Evolutionary conservation across 1,139 yeast genomes (phyloP).

Genomic region (Candida sojae): DNA sequence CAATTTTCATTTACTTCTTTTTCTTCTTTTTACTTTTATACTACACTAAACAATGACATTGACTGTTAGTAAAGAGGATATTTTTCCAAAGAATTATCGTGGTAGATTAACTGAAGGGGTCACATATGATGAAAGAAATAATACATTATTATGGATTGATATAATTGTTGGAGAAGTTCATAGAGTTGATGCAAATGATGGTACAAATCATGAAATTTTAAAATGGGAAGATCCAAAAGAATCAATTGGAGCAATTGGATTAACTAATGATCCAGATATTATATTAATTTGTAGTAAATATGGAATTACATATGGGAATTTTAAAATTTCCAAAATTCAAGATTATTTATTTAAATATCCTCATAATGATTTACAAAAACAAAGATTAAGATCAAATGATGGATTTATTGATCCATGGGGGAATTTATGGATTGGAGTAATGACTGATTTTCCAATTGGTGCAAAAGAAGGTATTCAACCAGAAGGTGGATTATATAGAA

Average conservation of each 20-base stretch:
- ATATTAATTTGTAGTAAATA: conserved; percentile 53
- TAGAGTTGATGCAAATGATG: conserved; percentile 31
- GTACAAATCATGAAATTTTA: conserved; percentile 38
- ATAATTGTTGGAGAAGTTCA: conserved; percentile 61
- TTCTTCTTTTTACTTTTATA: background rate
- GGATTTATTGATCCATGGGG: conserved; percentile 74
- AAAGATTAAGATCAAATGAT: conserved; percentile 65
- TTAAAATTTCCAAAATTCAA: conserved; percentile 38
- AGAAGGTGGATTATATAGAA: conserved; percentile 47
- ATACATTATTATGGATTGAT: conserved; percentile 70
- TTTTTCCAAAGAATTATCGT: conserved; percentile 45
- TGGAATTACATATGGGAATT: conserved; percentile 57
- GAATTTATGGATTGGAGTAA: conserved; percentile 71
- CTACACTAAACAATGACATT: conserved; percentile 8
- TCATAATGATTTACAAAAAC: conserved; percentile 21
- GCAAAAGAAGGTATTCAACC: conserved; percentile 24
- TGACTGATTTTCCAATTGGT: conserved; percentile 53
- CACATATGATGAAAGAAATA: conserved; percentile 58
- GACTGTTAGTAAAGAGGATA: conserved; percentile 19
- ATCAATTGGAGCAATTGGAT: conserved; percentile 64
- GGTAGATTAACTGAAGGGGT: conserved; percentile 68
- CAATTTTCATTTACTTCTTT: no score
- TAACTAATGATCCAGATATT: conserved; percentile 48
- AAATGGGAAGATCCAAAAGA: conserved; percentile 36
- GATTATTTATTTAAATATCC: conserved; percentile 50